These are phyloP conservation scores for Pichia sp. DNA, from an alignment of 1,139 yeast genomes.

Conservation along the genomic window DNA sequence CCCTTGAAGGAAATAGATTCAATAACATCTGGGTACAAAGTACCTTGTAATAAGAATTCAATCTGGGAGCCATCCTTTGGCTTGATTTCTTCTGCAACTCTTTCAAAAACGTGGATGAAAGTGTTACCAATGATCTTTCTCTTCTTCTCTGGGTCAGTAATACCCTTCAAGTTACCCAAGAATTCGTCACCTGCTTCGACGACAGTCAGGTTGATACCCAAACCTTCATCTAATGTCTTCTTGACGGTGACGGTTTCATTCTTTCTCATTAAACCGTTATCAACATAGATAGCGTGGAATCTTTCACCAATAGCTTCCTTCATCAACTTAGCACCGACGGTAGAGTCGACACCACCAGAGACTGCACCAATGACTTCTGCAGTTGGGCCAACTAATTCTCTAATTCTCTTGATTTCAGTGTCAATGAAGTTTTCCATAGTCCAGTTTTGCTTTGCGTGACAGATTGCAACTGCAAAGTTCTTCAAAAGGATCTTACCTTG, in stretches of 20 bases:
- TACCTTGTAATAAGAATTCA: slow-evolving; percentile 93
- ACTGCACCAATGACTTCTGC: slow-evolving; percentile 99
- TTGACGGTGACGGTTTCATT: slow-evolving; percentile 87
- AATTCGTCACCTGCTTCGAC: slow-evolving; percentile 93
- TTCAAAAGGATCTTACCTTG: slow-evolving; percentile 82
- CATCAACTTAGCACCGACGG: slow-evolving; percentile 98
- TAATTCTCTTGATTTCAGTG: slow-evolving; percentile 89
- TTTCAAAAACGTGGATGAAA: slow-evolving; percentile 93
- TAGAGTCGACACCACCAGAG: slow-evolving; percentile 99
- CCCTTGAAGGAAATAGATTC: slow-evolving; percentile 99
- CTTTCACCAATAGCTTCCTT: slow-evolving; percentile 98
- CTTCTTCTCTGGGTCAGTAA: slow-evolving; percentile 98
- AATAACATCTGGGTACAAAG: slow-evolving; percentile 96
- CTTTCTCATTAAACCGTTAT: slow-evolving; percentile 94
- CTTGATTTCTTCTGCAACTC: slow-evolving; percentile 86
- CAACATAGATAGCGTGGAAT: slow-evolving; percentile 97
- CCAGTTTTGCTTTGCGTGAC: slow-evolving; percentile 88
- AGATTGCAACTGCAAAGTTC: slow-evolving; percentile 89
- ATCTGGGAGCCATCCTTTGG: slow-evolving; percentile 88
- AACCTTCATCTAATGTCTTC: slow-evolving; percentile 82
- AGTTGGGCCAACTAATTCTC: slow-evolving; percentile 87
- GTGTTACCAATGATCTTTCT: slow-evolving; percentile 98
- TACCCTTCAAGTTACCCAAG: slow-evolving; percentile 78
- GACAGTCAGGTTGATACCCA: slow-evolving; percentile 90
- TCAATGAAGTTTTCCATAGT: slow-evolving; percentile 97